Base-by-base conservation (phyloP, 169 alveolate species). In the Theileria equi region DNA sequence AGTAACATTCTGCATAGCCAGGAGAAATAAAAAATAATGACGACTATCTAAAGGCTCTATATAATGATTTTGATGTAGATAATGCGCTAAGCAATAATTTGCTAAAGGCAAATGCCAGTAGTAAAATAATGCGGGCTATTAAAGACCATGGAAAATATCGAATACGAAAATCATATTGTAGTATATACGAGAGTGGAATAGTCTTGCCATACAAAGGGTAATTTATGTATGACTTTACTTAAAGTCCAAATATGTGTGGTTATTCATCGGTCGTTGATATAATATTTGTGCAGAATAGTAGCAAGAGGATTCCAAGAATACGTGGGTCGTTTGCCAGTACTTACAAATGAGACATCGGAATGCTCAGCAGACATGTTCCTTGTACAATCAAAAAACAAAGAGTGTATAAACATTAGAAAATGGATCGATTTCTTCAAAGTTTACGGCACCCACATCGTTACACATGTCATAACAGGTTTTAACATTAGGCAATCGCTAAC, bases 391-490 rank as follows among this genome's bases (percentile, higher is more conserved):
- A 11, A 32, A 6, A 32, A 66, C 6, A 16, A 31, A 16, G 60
- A 52, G 23, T 85, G 91, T 58, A 41, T 40, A 48, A 32, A 25
- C 23, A 48, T 81, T 32, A 67, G 74, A 29, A 48, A 36, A 16
- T 85, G 91, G 91, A 66, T 85, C 2, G 54, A 74, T 36, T 80
- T 85, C 70, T 85, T 85, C 70, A 61, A 58, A 65, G 50, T 67
- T 17, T 85, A 74, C 63, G 91, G 91, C 35, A 85, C 91, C 10
- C 91, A 85, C 61, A 44, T 85, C 16, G 62, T 76, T 2, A 66
- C 73, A 6, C 64, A 48, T 29, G 40, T 60, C 5, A 17, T 66
- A 8, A 59, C 44, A 54, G 86, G 86, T 77, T 2, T 23, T 23
- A 4, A 0, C 10, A 3, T 2, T 16, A n/a, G 21, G 36, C 7